Base-by-base conservation (phyloP, 257 asterid genomes). In the Primulina eburnea region DNA sequence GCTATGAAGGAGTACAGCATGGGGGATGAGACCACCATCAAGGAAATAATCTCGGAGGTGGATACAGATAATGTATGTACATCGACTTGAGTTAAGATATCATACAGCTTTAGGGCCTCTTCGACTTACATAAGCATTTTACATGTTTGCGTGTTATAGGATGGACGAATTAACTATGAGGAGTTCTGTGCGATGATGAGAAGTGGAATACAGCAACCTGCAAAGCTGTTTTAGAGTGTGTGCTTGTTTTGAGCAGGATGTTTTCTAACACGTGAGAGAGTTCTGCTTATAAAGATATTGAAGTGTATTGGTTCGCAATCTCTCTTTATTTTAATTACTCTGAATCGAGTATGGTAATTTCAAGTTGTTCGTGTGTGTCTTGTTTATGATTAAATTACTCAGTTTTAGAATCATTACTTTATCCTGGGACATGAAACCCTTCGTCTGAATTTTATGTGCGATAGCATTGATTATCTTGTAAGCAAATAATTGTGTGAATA, bases 151-250 rank as follows among this genome's bases (percentile, higher is more conserved):
- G 4, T 50, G 68, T 78, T 62, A 47, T 20, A 89, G 96, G 96
- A 89, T 28, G 98, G 98, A 61, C 81, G 85, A 73, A 92, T 92
- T 81, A 89, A 92, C 73, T 92, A 92, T 2, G 96, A 88, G 67
- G 98, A 92, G 82, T 92, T 92, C 64, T 86, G 94, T 65, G 90
- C 93, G 28, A 92, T 92, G 98, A 92, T 92, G 98, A 88, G 95
- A 83, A 85, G 95, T 18, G 98, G 98, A 79, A 80, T 90, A 2
- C 74, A 77, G 43, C 92, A 76, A 70, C 90, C 68, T 59, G 82
- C 72, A 33, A 87, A 86, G 75, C 88, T 89, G 73, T 82, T 89
- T 65, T 87, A 85, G 80, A 63, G 65, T 47, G 34, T 32, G 34
- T 32, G 72, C 65, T 4, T 60, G 55, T 62, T 62, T 47, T 29